These are phyloP conservation scores for Haematococcus sp. DNA, from an alignment of 139 green algal species.

Conservation along the genomic window DNA sequence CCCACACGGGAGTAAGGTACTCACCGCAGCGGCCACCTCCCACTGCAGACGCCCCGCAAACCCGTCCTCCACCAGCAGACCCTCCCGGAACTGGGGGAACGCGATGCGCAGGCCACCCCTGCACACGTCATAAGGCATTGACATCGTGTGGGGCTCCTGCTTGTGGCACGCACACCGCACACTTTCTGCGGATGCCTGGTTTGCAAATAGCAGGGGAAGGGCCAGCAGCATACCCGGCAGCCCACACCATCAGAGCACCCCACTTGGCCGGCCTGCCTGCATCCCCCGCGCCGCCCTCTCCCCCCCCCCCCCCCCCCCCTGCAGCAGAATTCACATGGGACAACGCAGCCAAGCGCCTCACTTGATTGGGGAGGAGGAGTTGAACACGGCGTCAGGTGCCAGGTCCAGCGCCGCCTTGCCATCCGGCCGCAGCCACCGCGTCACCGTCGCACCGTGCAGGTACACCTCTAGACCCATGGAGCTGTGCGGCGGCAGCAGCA, in stretches of 20 bases:
- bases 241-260: too few relatives aligned
- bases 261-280: neutral
- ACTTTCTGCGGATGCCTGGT: neutral
- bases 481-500: too few relatives aligned
- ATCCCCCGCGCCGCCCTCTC: neutral
- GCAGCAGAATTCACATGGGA: neutral
- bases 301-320: neutral
- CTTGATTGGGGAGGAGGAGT: neutral
- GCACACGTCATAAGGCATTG: too few relatives aligned
- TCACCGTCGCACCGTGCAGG: slow-evolving; percentile 56
- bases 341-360: neutral
- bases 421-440: slow-evolving; percentile 41
- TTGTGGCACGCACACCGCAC: neutral
- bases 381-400: slow-evolving; percentile 5
- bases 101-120: slow-evolving; percentile 35
- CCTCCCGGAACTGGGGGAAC: slow-evolving; percentile 54
- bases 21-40: slow-evolving; percentile 49
- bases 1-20: neutral
- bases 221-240: too few relatives aligned
- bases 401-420: slow-evolving; percentile 9
- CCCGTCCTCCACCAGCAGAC: slow-evolving; percentile 27
- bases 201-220: too few relatives aligned
- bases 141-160: too few relatives aligned
- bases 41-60: slow-evolving; percentile 48
- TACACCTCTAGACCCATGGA: slow-evolving; percentile 40